Evolutionary conservation across 2,329 filamentous ascomycete genomes (phyloP).

Genomic region (Scortechinia acanthostroma): DNA sequence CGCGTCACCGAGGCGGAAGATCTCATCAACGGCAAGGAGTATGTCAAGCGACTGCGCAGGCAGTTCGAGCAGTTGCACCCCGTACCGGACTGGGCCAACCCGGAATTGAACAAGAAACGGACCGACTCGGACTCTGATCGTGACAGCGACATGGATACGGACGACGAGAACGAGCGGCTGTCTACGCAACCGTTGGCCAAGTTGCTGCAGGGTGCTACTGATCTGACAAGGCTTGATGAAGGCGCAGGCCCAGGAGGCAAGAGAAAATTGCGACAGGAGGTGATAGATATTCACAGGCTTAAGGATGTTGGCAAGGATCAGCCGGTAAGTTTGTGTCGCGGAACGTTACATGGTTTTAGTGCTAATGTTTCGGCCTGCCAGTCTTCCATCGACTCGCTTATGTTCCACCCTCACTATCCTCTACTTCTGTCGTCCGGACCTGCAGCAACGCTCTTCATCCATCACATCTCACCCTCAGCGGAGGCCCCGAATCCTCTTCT

Average conservation of each 20-base stretch:
- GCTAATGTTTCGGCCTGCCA: slow-evolving; percentile 63
- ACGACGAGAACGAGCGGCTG: slow-evolving; percentile 16
- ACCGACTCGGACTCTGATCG: neutral
- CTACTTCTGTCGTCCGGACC: slow-evolving; percentile 84
- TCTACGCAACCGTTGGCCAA: slow-evolving; percentile 71
- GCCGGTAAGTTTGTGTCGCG: neutral
- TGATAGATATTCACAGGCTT: slow-evolving; percentile 75
- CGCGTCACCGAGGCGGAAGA: slow-evolving; percentile 77
- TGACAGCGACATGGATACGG: neutral
- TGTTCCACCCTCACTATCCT: slow-evolving; percentile 83
- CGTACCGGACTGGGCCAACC: slow-evolving; percentile 49
- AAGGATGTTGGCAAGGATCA: slow-evolving; percentile 2
- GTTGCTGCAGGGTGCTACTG: slow-evolving; percentile 69
- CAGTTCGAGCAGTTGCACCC: slow-evolving; percentile 63
- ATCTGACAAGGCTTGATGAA: slow-evolving; percentile 44
- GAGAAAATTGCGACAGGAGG: slow-evolving; percentile 75
- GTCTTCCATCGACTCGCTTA: slow-evolving; percentile 73
- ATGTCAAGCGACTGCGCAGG: slow-evolving; percentile 70
- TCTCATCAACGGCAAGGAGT: slow-evolving; percentile 78
- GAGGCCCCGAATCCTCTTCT: slow-evolving; percentile 79
- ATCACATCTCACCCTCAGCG: slow-evolving; percentile 75
- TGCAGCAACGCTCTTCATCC: slow-evolving; percentile 77
- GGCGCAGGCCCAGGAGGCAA: slow-evolving; percentile 30
- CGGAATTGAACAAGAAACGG: slow-evolving; percentile 37
- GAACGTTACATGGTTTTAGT: neutral